Conservation (phyloP, 2,329 filamentous ascomycete species). For the Hymenoscyphus fraxineus region DNA sequence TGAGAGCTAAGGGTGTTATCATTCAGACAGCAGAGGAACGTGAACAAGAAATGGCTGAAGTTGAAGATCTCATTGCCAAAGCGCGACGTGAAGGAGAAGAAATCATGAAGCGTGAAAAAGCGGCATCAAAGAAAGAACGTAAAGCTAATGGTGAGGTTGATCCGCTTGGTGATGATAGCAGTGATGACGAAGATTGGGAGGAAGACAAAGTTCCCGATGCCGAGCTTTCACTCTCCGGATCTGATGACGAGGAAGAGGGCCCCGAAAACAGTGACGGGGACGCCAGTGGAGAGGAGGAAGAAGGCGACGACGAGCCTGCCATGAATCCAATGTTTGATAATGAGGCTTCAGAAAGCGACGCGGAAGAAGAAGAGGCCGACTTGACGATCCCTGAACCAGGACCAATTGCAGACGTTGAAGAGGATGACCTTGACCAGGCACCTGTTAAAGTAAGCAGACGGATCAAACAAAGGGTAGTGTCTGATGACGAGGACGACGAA, state of each 20-base stretch:
- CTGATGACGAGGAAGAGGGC: slow-evolving; percentile 39
- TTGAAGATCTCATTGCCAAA: slow-evolving; percentile 84
- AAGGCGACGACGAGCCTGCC: slow-evolving; percentile 43
- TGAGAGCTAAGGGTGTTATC: slow-evolving; percentile 75
- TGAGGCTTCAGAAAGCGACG: slow-evolving; percentile 39
- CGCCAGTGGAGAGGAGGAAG: slow-evolving; percentile 29
- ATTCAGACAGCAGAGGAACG: slow-evolving; percentile 85
- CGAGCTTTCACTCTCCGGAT: slow-evolving; percentile 39
- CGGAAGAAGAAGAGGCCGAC: slow-evolving; percentile 33
- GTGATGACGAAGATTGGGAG: slow-evolving; percentile 51
- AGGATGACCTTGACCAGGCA: slow-evolving; percentile 27
- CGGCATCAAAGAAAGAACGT: slow-evolving; percentile 62
- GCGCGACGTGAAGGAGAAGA: slow-evolving; percentile 76
- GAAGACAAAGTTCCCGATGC: slow-evolving; percentile 42
- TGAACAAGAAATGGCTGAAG: slow-evolving; percentile 73
- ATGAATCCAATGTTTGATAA: slow-evolving; percentile 33
- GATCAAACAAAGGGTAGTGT: slow-evolving; percentile 31
- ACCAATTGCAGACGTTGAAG: slow-evolving; percentile 27
- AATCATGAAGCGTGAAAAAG: slow-evolving; percentile 73
- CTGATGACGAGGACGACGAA: slow-evolving; percentile 44
- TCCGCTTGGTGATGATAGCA: slow-evolving; percentile 47
- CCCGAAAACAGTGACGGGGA: slow-evolving; percentile 40
- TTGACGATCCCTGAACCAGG: slow-evolving; percentile 35
- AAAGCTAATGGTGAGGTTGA: slow-evolving; percentile 43
- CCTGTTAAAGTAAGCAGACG: slow-evolving; percentile 21